Percentiles rank a stretch among this genome's conserved stretches.
Conservation (phyloP, 2,329 filamentous ascomycete species). For the Curvularia eragrostidis region DNA sequence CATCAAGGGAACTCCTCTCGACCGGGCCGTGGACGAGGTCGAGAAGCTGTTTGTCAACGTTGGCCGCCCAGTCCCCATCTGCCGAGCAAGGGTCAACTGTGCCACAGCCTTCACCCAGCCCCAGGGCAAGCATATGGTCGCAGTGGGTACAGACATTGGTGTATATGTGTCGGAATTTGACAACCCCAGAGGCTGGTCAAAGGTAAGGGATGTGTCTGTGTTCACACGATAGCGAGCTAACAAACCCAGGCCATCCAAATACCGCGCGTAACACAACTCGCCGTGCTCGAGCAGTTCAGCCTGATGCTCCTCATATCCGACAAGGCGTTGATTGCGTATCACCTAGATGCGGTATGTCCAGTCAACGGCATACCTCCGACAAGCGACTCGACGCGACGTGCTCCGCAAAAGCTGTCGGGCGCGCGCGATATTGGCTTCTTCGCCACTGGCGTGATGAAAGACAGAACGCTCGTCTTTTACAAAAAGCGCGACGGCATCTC, state of each 20-base stretch:
- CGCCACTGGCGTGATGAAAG: conserved; percentile 95
- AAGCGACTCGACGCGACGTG: conserved; percentile 77
- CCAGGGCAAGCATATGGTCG: conserved; percentile 84
- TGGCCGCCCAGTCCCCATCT: conserved; percentile 78
- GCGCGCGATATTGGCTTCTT: conserved; percentile 97
- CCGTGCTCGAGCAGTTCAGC: conserved; percentile 94
- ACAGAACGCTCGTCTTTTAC: conserved; percentile 92
- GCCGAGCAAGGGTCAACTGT: conserved; percentile 87
- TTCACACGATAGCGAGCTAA: conserved; percentile 33
- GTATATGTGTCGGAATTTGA: conserved; percentile 88
- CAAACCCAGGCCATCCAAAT: conserved; percentile 72
- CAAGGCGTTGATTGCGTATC: conserved; percentile 89
- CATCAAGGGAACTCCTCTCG: conserved; percentile 88
- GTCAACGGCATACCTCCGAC: conserved; percentile 62
- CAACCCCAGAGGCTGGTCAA: conserved; percentile 88
- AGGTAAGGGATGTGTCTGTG: conserved; percentile 63
- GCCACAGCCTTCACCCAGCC: conserved; percentile 85
- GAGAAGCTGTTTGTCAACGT: conserved; percentile 72
- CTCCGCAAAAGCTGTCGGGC: conserved; percentile 87
- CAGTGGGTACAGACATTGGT: conserved; percentile 93
- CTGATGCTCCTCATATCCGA: conserved; percentile 91
- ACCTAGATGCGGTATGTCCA: conserved; percentile 80
- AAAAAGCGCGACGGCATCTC: conserved; percentile 93
- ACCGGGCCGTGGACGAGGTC: conserved; percentile 87
- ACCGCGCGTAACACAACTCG: conserved; percentile 84